Evolutionary conservation across 2,329 filamentous ascomycete species (phyloP).

Genomic region (Fusarium globosum): DNA sequence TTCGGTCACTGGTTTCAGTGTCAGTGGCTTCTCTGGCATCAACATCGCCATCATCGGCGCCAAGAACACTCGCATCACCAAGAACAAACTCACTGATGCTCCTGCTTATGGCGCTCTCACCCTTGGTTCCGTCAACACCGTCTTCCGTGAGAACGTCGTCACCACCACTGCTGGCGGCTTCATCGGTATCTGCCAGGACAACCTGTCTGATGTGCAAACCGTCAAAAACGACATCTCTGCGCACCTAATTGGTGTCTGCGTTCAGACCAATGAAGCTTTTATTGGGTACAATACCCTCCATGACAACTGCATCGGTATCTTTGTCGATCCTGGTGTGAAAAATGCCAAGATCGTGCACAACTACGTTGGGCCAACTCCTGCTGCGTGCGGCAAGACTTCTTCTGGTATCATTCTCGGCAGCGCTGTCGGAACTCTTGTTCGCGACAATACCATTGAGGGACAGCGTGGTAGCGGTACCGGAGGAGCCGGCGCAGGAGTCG

Average conservation of each 20-base stretch:
- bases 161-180: slow-evolving; percentile 27
- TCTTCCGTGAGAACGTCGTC: slow-evolving; percentile 46
- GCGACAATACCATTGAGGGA: slow-evolving; percentile 45
- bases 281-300: slow-evolving; percentile 49
- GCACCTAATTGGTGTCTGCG: slow-evolving; percentile 49
- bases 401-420: slow-evolving; percentile 47
- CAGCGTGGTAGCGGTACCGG: slow-evolving; percentile 31
- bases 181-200: slow-evolving; percentile 52
- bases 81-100: slow-evolving; percentile 34
- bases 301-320: slow-evolving; percentile 47
- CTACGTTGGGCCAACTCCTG: slow-evolving; percentile 38
- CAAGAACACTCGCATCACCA: slow-evolving; percentile 35
- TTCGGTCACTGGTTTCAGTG: slow-evolving; percentile 48
- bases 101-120: slow-evolving; percentile 50
- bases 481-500: slow-evolving; percentile 35
- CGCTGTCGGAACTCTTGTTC: slow-evolving; percentile 42
- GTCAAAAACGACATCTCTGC: slow-evolving; percentile 47
- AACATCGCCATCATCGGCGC: slow-evolving; percentile 52
- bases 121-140: slow-evolving; percentile 48
- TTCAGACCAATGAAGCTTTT: slow-evolving; percentile 49
- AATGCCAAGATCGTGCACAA: slow-evolving; percentile 48
- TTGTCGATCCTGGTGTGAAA: slow-evolving; percentile 48
- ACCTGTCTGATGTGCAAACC: slow-evolving; percentile 45
- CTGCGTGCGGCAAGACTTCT: slow-evolving; percentile 7
- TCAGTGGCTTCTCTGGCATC: slow-evolving; percentile 48